Evolutionary conservation across 2,329 filamentous ascomycete genomes (phyloP).

Genomic region (Corynespora cassiicola): DNA sequence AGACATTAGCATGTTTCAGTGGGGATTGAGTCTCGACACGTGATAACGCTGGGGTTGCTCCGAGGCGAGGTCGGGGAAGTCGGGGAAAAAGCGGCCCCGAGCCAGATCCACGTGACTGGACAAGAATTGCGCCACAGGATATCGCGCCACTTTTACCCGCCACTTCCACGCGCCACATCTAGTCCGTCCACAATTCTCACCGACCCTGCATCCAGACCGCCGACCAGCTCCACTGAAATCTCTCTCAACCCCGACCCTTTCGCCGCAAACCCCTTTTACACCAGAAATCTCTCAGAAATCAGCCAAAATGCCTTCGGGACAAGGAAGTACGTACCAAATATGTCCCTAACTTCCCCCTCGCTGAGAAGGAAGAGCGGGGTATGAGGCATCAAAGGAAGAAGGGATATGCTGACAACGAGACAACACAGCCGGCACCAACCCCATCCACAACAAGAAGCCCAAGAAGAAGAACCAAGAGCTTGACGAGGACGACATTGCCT

Average conservation of each 20-base stretch:
- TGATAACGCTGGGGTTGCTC: no score
- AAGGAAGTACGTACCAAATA: slow-evolving; percentile 50
- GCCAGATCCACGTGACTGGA: no score
- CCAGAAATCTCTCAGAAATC: slow-evolving; percentile 6
- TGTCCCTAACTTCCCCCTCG: slow-evolving; percentile 5
- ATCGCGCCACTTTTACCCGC: slow-evolving; percentile 9
- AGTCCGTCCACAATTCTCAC: no score
- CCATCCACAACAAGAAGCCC: slow-evolving; percentile 75
- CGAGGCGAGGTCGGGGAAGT: no score
- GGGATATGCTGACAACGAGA: neutral
- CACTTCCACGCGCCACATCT: slow-evolving; percentile 6
- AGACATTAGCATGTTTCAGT: no score
- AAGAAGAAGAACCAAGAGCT: slow-evolving; percentile 80
- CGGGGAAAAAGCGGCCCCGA: no score
- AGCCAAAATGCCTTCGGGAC: slow-evolving; percentile 57
- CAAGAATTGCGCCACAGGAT: neutral
- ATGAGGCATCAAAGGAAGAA: slow-evolving; percentile 8
- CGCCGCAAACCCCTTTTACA: slow-evolving; percentile 3
- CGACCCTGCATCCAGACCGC: slow-evolving; percentile 21
- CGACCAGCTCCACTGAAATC: slow-evolving; percentile 6
- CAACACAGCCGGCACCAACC: slow-evolving; percentile 56
- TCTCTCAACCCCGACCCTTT: slow-evolving; percentile 4
- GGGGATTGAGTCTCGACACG: no score
- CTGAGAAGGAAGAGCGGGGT: slow-evolving; percentile 3
- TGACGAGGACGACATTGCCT: slow-evolving; percentile 86